Percentiles rank a stretch among this genome's conserved stretches.
Conservation (phyloP, 306 rosid species). For the Carpinus fangiana region DNA sequence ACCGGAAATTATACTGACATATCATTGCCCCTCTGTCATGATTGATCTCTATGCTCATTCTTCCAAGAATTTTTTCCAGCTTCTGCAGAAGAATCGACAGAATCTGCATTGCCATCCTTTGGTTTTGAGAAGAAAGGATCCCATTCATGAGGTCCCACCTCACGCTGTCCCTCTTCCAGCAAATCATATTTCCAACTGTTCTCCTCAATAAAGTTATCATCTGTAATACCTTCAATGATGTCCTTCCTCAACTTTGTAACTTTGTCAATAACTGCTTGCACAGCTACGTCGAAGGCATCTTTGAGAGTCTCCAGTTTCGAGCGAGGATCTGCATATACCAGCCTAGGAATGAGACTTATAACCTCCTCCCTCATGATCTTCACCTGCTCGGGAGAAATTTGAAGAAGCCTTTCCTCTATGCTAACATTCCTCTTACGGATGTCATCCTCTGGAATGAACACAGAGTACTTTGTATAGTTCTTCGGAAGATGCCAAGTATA, state of each 20-base stretch:
- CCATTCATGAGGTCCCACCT: slow-evolving; percentile 97
- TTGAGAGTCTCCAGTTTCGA: slow-evolving; percentile 73
- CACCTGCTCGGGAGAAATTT: slow-evolving; percentile 70
- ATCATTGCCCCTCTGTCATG: slow-evolving; percentile 28
- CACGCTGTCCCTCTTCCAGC: slow-evolving; percentile 82
- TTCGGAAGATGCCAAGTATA: slow-evolving; percentile 99
- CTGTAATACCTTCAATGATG: slow-evolving; percentile 55
- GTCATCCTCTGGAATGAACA: slow-evolving; percentile 89
- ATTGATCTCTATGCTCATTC: slow-evolving; percentile 61
- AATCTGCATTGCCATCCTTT: slow-evolving; percentile 65
- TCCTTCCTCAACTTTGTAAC: slow-evolving; percentile 82
- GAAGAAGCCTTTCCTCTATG: slow-evolving; percentile 76
- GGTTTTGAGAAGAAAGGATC: slow-evolving; percentile 99
- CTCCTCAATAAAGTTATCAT: slow-evolving; percentile 86
- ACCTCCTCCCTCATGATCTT: slow-evolving; percentile 89
- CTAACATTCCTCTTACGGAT: slow-evolving; percentile 74
- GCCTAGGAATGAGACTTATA: slow-evolving; percentile 76
- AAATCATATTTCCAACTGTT: slow-evolving; percentile 95
- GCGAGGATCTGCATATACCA: slow-evolving; percentile 94
- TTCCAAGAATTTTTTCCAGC: slow-evolving; percentile 92
- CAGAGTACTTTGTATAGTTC: slow-evolving; percentile 76
- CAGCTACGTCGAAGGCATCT: slow-evolving; percentile 95
- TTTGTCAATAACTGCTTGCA: slow-evolving; percentile 75
- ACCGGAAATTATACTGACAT: neutral
- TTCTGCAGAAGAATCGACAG: slow-evolving; percentile 58